These are phyloP conservation scores for Gentiana dahurica DNA, from an alignment of 257 asterid species.

Conservation along the genomic window DNA sequence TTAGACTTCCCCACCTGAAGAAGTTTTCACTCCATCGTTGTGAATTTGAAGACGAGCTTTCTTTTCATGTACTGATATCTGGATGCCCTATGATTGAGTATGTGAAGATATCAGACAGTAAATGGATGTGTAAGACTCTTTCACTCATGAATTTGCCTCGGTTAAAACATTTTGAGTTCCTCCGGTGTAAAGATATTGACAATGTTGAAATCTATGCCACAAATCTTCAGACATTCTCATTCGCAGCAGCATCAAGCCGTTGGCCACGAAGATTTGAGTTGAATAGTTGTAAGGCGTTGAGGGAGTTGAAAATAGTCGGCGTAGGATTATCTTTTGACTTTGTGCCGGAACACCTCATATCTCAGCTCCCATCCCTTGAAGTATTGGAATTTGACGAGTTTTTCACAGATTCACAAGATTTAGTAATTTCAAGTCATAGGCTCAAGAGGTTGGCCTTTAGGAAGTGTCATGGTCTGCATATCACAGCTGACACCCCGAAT, in stretches of 20 bases:
- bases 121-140: neutral
- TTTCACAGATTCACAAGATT: neutral
- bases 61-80: neutral
- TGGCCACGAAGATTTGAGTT: conserved; percentile 2
- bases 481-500: conserved; percentile 5
- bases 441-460: conserved; percentile 7
- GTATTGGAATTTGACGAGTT: neutral
- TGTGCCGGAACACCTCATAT: neutral
- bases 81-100: conserved; percentile 8
- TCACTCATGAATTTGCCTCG: neutral
- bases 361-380: conserved; percentile 7
- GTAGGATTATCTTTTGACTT: neutral
- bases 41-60: neutral
- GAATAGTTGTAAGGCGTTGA: neutral
- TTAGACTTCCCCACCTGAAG: conserved; percentile 2
- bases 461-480: neutral
- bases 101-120: neutral
- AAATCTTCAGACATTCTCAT: conserved; percentile 6
- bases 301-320: conserved; percentile 5
- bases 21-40: conserved; percentile 1
- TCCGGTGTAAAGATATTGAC: neutral
- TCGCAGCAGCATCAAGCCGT: neutral
- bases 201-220: conserved; percentile 4
- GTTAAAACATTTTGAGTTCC: conserved; percentile 6
- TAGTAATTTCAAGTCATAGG: conserved; percentile 5